Conservation (phyloP, 208 protist genomes). For the Wallacemonas sp. region DNA sequence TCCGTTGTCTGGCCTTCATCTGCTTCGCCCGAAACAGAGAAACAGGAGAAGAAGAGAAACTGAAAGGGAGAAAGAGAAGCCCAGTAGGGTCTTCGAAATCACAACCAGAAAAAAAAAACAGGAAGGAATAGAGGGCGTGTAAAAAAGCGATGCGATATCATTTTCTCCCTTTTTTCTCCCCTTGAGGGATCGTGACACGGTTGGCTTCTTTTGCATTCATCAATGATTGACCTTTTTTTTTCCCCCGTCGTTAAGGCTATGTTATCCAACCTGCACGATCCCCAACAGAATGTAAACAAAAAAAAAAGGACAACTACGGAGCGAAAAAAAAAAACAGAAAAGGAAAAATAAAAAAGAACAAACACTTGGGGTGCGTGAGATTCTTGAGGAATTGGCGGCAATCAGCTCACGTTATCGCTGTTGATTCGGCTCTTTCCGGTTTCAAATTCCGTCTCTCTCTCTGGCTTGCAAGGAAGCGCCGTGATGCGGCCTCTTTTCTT, state of each 20-base stretch:
- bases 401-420: too few species aligned
- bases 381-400: too few species aligned
- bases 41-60: too few species aligned
- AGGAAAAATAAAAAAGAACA: neutral
- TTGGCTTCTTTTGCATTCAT: constrained; percentile 8
- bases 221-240: constrained; percentile 7
- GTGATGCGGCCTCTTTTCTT: too few species aligned
- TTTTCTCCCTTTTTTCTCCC: constrained; percentile 1
- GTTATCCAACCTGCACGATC: too few species aligned
- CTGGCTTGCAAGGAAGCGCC: too few species aligned
- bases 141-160: neutral
- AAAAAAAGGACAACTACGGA: neutral
- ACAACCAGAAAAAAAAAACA: constrained; percentile 7
- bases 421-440: too few species aligned
- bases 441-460: too few species aligned
- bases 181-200: neutral
- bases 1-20: too few species aligned
- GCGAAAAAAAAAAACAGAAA: neutral
- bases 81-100: too few species aligned
- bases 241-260: neutral
- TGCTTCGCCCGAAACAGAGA: too few species aligned
- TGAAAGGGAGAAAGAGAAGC: too few species aligned
- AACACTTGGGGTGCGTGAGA: neutral
- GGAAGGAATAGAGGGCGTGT: neutral
- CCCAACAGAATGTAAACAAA: neutral